Conservation (phyloP, 2,329 filamentous ascomycete genomes). For the Trichophyton mentagrophytes region DNA sequence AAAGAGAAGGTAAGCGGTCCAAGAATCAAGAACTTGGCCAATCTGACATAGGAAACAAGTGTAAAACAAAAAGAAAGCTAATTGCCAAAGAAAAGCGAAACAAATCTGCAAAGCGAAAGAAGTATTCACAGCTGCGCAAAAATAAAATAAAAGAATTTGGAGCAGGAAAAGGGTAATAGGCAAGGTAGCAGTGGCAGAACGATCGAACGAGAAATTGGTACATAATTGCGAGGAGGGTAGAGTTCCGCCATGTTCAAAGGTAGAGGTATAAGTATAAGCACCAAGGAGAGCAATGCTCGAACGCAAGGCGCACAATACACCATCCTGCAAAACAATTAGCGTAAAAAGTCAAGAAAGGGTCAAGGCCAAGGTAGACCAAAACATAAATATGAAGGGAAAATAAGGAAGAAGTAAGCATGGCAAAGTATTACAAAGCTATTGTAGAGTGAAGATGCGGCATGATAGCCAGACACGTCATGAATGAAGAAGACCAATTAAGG, state of each 20-base stretch:
- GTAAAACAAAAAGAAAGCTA: neutral
- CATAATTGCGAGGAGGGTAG: neutral
- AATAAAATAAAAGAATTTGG: neutral
- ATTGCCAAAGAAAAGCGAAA: neutral
- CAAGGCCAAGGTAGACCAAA: neutral
- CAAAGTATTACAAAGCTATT: slow-evolving; percentile 2
- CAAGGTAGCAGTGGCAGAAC: neutral
- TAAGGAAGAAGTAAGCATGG: neutral
- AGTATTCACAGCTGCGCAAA: slow-evolving; percentile 2
- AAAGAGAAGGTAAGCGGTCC: neutral
- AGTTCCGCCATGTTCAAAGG: neutral
- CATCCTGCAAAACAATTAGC: neutral
- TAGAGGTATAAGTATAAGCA: neutral
- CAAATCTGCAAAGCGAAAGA: neutral
- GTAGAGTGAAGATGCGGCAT: neutral
- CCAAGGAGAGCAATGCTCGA: neutral
- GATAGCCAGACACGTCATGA: slow-evolving; percentile 1
- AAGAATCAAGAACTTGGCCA: neutral
- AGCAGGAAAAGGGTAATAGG: neutral
- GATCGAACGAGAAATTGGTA: neutral
- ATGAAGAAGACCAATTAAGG: slow-evolving; percentile 1
- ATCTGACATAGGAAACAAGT: neutral
- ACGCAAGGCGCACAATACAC: neutral
- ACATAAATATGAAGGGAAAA: neutral
- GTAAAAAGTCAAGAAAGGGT: neutral